Evolutionary conservation across 2,329 filamentous ascomycete genomes (phyloP).

Genomic region (Ceratocystis ficicola): DNA sequence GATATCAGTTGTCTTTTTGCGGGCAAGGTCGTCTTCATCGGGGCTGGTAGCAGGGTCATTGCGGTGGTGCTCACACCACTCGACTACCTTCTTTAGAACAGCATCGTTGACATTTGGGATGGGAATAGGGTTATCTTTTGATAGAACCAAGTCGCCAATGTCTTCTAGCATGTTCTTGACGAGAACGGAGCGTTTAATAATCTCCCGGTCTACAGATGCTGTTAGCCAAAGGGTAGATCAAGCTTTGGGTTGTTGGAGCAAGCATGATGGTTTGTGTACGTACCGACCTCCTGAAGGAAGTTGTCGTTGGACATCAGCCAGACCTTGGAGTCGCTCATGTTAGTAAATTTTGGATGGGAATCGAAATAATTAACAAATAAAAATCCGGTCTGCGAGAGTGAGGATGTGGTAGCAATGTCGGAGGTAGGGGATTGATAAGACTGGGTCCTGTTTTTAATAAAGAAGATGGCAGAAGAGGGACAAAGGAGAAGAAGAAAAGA

Average conservation of each 20-base stretch:
- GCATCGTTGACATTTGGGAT: conserved; percentile 89
- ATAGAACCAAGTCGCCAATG: conserved; percentile 53
- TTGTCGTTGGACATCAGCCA: conserved; percentile 42
- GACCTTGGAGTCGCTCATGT: conserved; percentile 34
- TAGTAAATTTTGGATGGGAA: conserved; percentile 22
- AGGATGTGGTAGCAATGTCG: no score
- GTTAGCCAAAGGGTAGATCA: not conserved
- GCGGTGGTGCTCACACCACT: conserved; percentile 95
- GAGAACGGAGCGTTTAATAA: conserved; percentile 82
- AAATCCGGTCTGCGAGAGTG: not conserved
- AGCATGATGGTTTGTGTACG: conserved; percentile 25
- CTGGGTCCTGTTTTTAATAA: not conserved
- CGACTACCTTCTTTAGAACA: conserved; percentile 88
- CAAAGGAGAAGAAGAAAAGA: not conserved
- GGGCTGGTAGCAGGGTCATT: conserved; percentile 68
- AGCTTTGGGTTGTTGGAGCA: not conserved
- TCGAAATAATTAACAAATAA: not conserved
- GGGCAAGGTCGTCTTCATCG: conserved; percentile 84
- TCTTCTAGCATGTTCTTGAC: conserved; percentile 99
- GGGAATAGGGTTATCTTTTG: conserved; percentile 58
- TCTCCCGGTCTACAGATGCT: conserved; percentile 51
- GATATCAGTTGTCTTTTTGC: conserved; percentile 98
- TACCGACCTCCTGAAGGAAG: conserved; percentile 37
- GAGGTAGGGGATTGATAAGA: not conserved
- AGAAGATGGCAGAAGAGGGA: not conserved